Evolutionary conservation across 371 early-diverging fungal species (phyloP), one percentile per base, ranked within the genome.

Genomic region (Coemansia sp.): DNA sequence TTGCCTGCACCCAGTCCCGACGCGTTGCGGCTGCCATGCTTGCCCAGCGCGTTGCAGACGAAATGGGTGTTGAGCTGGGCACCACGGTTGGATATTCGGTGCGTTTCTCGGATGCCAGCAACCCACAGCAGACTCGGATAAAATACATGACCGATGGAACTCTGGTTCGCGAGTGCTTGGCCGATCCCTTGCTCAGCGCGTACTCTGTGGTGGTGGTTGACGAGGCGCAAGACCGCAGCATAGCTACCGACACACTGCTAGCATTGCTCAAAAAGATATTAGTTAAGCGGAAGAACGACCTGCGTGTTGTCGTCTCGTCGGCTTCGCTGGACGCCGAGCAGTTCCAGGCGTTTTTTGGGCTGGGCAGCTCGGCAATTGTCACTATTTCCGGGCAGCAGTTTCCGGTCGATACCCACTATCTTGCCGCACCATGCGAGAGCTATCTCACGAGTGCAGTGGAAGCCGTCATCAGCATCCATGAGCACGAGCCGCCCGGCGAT

Each of bases 61-160:
- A 97, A 69, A 89, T 92, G 81, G 86, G 81, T 30, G 83, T 82
- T 36, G 88, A 90, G 61, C 77, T 94, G 1, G 95, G 94, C 20
- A 80, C 84, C 4, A 81, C 83, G 3, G 95, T 95, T 0, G 98
- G 97, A 31, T 98, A 98, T 78, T 89, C 94, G 0, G 97, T 98
- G 80, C 89, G 96, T 69, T 97, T 97, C 71, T 93, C 92, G 30
- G 97, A 95, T 72, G 93, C 91, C 58, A 89, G 87, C 66, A 92
- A 93, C 1, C 85, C 90, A 1, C 81, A 83, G 31, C 83, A 84
- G 12, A 99, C 99, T 0, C 77, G 88, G 3, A 96, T 99, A 67
- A 94, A 94, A 78, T 95, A 94, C 68, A 91, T 99, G 91, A 98
- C 99, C 1, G 99, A 97, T 67, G 99, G 99, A 81, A 90, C 97